phyloP scores from a whole-genome alignment of 1,284 basidiomycete genomes.

The Earliella scabrosa region DNA sequence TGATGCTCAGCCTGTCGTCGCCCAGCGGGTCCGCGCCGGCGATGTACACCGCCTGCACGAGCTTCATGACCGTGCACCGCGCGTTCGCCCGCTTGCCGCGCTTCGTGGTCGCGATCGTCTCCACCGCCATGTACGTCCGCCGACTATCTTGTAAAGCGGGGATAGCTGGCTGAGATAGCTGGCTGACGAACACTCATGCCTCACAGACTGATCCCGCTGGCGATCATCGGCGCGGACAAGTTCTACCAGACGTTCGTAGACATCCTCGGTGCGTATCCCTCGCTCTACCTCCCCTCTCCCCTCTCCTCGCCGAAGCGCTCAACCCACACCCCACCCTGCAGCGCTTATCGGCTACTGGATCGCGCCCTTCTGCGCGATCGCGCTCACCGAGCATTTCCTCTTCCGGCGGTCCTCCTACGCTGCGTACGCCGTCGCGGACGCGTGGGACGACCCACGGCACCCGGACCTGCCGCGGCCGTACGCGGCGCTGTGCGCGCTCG shows the following conservation, averaged over 20 bases:
- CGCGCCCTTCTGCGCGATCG: slow-evolving; percentile 55
- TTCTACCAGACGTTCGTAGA: slow-evolving; percentile 64
- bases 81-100: slow-evolving; percentile 65
- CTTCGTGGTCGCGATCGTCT: slow-evolving; percentile 72
- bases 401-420: slow-evolving; percentile 46
- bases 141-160: too few relatives aligned
- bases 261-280: slow-evolving; percentile 47
- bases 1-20: slow-evolving; percentile 58
- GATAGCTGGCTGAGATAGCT: not conserved
- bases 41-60: slow-evolving; percentile 79
- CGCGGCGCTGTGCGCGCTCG: slow-evolving; percentile 54
- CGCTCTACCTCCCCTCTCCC: slow-evolving; percentile 1
- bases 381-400: slow-evolving; percentile 60
- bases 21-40: slow-evolving; percentile 67
- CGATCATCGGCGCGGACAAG: slow-evolving; percentile 59
- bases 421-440: slow-evolving; percentile 39
- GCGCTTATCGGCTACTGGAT: slow-evolving; percentile 67
- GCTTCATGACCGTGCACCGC: slow-evolving; percentile 70
- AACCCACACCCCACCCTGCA: slow-evolving; percentile 9
- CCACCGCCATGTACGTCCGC: slow-evolving; percentile 72
- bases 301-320: not conserved
- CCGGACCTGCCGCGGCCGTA: slow-evolving; percentile 46
- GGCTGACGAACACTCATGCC: not conserved
- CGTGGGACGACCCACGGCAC: slow-evolving; percentile 45
- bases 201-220: slow-evolving; percentile 57